Conservation (phyloP, 2,329 filamentous ascomycete species). For the Acephala macrosclerotiorum region DNA sequence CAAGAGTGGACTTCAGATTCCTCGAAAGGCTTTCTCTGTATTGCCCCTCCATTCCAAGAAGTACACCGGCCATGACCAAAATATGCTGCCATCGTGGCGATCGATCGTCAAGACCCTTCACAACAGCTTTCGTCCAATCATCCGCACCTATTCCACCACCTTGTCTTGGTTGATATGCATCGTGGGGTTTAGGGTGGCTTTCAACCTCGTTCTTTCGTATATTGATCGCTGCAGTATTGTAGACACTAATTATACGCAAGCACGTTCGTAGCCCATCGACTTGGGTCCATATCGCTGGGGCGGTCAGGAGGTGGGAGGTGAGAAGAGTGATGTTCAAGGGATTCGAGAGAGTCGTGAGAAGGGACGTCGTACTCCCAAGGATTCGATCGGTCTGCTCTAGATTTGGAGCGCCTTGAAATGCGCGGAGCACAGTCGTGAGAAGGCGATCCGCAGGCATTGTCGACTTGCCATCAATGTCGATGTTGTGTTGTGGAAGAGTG, state of each 20-base stretch:
- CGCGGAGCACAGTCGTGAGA: conserved; percentile 43
- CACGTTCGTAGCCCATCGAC: conserved; percentile 59
- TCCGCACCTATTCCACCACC: conserved; percentile 59
- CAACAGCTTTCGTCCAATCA: conserved; percentile 49
- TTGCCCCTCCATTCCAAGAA: conserved; percentile 65
- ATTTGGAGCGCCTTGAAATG: conserved; percentile 41
- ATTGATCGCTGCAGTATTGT: conserved; percentile 57
- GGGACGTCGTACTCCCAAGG: conserved; percentile 59
- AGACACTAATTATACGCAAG: conserved; percentile 61
- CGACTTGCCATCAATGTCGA: conserved; percentile 24
- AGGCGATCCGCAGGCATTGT: conserved; percentile 43
- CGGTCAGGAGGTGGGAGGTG: conserved; percentile 63
- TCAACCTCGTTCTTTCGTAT: conserved; percentile 44
- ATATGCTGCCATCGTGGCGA: conserved; percentile 74
- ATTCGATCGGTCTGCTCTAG: conserved; percentile 40
- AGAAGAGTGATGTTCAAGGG: conserved; percentile 65
- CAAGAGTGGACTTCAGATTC: conserved; percentile 61
- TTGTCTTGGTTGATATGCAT: conserved; percentile 43
- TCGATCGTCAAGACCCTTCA: conserved; percentile 55
- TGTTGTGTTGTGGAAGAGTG: conserved; percentile 2
- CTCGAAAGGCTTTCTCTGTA: conserved; percentile 61
- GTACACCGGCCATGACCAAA: conserved; percentile 67
- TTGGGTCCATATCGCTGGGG: conserved; percentile 63
- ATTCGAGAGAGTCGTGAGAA: conserved; percentile 64
- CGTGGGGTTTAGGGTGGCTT: conserved; percentile 41